Conservation (phyloP, 768 basidiomycete genomes). For the Crassisporium funariophilum region DNA sequence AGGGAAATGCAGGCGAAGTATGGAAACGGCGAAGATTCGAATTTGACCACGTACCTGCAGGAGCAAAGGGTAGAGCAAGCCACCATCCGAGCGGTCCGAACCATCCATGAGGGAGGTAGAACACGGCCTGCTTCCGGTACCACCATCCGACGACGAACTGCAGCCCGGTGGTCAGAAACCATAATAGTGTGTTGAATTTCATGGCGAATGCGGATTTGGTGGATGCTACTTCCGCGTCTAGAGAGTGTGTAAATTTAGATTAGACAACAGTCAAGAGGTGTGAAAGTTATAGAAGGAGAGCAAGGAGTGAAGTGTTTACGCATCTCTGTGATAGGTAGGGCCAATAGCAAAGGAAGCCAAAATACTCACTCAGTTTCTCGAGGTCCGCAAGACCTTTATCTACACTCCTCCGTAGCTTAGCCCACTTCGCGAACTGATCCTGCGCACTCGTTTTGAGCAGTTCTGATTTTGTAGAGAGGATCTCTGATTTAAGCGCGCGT, state of each 20-base stretch:
- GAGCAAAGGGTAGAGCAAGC: constrained; percentile 89
- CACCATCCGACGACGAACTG: constrained; percentile 89
- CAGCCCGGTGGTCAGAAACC: constrained; percentile 84
- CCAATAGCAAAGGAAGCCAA: constrained; percentile 5
- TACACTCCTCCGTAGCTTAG: constrained; percentile 84
- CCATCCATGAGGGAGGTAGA: constrained; percentile 92
- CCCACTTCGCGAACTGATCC: constrained; percentile 99
- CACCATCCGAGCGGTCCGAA: constrained; percentile 88
- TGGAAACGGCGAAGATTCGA: neutral
- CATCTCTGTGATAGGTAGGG: too few relatives aligned
- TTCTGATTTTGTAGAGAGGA: constrained; percentile 81
- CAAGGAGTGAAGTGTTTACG: constrained; percentile 1
- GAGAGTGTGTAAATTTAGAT: neutral
- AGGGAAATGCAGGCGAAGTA: neutral
- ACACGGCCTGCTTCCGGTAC: constrained; percentile 88
- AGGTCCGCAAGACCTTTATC: constrained; percentile 92
- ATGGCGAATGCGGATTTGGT: constrained; percentile 64
- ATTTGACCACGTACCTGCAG: constrained; percentile 58
- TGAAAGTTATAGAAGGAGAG: neutral
- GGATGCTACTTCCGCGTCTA: constrained; percentile 69
- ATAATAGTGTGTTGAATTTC: constrained; percentile 74
- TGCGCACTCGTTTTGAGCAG: constrained; percentile 90
- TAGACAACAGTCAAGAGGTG: neutral
- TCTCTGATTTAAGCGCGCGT: constrained; percentile 73
- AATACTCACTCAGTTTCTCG: constrained; percentile 83